Conservation (phyloP, 345 rosid species). For the Eucalyptus globulus region DNA sequence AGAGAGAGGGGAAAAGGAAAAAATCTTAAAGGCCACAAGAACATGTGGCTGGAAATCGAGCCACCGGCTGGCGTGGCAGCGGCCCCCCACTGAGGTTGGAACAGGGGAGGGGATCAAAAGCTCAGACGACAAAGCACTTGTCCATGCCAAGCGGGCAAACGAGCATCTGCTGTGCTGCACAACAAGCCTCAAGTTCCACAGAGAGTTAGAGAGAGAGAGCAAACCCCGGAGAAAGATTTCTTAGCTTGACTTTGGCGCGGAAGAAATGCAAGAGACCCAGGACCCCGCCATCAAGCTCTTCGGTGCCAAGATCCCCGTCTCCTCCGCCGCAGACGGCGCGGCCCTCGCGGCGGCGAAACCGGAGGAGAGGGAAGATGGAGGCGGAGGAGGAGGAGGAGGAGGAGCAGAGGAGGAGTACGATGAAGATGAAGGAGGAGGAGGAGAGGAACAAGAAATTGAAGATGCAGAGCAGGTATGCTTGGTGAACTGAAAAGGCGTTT, state of each 20-base stretch:
- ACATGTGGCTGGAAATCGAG: conserved; percentile 85
- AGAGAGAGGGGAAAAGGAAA: not conserved
- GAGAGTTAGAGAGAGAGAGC: not conserved
- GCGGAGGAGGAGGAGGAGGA: not conserved
- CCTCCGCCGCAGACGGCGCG: not conserved
- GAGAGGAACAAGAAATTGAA: not conserved
- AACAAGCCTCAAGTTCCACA: not conserved
- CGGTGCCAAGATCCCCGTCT: conserved; percentile 55
- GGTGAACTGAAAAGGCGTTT: not conserved
- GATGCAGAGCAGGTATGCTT: conserved; percentile 37
- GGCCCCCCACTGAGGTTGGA: not conserved
- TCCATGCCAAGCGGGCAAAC: conserved; percentile 6
- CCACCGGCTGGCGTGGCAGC: conserved; percentile 63
- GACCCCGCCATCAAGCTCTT: conserved; percentile 75
- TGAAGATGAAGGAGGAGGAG: not conserved
- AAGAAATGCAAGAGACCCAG: conserved; percentile 27
- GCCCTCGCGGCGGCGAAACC: not conserved
- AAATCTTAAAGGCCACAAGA: conserved; percentile 64
- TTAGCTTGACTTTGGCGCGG: conserved; percentile 1
- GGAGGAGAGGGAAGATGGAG: conserved; percentile 5
- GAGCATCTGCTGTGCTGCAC: not conserved
- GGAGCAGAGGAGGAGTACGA: not conserved
- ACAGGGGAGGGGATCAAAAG: conserved; percentile 45
- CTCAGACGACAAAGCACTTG: not conserved
- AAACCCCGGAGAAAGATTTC: not conserved